Evolutionary conservation across 2,329 filamentous ascomycete genomes (phyloP).

Genomic region (Macroventuria anomochaeta): DNA sequence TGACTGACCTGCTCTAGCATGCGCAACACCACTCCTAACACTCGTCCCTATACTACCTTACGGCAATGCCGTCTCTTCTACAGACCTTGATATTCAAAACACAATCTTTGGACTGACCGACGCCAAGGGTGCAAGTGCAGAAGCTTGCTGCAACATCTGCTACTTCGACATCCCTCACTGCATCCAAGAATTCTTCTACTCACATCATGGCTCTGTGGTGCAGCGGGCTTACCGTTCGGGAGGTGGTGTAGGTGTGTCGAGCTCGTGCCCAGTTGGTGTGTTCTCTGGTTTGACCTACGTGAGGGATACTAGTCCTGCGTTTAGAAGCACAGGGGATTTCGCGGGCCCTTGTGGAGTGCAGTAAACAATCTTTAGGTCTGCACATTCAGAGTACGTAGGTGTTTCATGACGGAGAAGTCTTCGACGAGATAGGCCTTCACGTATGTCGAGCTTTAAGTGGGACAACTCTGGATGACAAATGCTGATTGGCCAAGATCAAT

Average conservation of each 20-base stretch:
- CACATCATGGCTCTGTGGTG: conserved; percentile 1
- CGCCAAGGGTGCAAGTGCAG: neutral
- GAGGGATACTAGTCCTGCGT: neutral
- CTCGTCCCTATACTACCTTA: neutral
- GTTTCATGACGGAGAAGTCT: too few species aligned
- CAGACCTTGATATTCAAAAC: neutral
- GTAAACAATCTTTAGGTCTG: neutral
- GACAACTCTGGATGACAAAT: conserved; percentile 31
- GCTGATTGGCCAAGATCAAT: conserved; percentile 15
- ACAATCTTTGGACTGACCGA: neutral
- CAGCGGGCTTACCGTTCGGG: neutral
- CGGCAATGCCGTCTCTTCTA: neutral
- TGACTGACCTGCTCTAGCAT: neutral
- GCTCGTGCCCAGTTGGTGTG: neutral
- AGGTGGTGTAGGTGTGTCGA: neutral
- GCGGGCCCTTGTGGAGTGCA: conserved; percentile 7
- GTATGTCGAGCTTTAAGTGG: neutral
- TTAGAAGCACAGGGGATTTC: conserved; percentile 1
- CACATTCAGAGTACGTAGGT: too few species aligned
- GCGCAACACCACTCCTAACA: neutral
- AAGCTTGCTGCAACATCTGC: conserved; percentile 9
- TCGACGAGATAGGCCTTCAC: too few species aligned
- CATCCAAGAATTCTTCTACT: conserved; percentile 4
- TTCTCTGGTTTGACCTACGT: neutral
- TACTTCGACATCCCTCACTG: neutral